Base-by-base conservation (phyloP, 2,329 filamentous ascomycete genomes). In the Cladophialophora immunda region DNA sequence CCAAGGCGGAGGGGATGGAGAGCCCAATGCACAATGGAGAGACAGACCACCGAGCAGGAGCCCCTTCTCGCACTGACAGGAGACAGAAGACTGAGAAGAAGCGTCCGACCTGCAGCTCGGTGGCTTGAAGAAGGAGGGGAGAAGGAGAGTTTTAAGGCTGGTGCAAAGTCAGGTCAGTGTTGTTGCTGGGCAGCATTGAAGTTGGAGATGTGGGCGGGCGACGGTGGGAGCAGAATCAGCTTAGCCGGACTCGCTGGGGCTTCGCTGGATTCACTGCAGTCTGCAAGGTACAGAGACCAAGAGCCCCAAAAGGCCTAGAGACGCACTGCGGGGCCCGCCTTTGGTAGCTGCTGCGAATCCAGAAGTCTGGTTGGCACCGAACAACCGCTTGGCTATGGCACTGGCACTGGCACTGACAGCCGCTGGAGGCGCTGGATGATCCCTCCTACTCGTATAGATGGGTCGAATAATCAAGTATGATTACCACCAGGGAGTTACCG, bases 101-200 rank as follows among this genome's bases (percentile, higher is more conserved):
- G 61, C 68, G 45, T 64, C 64, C 57, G 61, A 68, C 63, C 68
- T 66, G 64, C 62, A 68, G 68, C 68, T 68, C 68, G 64, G 63
- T 66, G 68, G 58, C 63, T 58, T 62, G 64, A 62, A 59, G 62
- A 61, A 65, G 62, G 61, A 59, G 61, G 67, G 60, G 58, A 45
- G 54, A 64, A 63, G 54, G 59, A 68, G 63, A 65, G 63, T 63
- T 70, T 70, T 68, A 70, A 70, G 68, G 58, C 36, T 32, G 65
- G 57, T 66, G 56, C 58, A 64, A 61, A 53, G 60, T 60, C 45
- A 64, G 60, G 68, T 52, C 60, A 27, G 25, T 56, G 68, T 70
- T 70, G 68, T 70, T 70, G 68, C 68, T 70, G 68, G 68, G 68
- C 68, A 70, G 68, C 68, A 68, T 70, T 65, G 65, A 56, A 36